phyloP scores from a whole-genome alignment of 805 yeast species.

The Spencermartinsiella europaea region DNA sequence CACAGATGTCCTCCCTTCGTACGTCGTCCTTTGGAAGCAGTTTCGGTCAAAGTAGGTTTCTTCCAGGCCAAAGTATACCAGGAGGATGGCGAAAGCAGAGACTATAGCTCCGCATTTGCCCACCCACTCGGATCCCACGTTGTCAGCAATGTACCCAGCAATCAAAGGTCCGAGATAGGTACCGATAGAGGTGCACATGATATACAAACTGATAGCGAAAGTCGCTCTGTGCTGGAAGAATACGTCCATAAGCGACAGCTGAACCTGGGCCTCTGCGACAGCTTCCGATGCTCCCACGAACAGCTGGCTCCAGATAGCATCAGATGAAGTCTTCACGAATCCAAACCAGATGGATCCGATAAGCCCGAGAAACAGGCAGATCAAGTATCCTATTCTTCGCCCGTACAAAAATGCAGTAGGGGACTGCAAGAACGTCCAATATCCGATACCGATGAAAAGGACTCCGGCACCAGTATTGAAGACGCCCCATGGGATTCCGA shows the following conservation, averaged over 20 bases:
- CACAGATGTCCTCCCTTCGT: constrained; percentile 26
- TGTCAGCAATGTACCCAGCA: constrained; percentile 62
- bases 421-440: constrained; percentile 57
- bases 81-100: constrained; percentile 52
- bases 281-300: constrained; percentile 80
- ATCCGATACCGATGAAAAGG: constrained; percentile 62
- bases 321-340: constrained; percentile 45
- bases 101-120: constrained; percentile 63
- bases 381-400: constrained; percentile 54
- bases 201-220: constrained; percentile 63
- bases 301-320: constrained; percentile 71
- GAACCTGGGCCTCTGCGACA: constrained; percentile 73
- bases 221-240: constrained; percentile 78
- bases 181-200: constrained; percentile 70
- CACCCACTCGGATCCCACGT: constrained; percentile 68
- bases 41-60: constrained; percentile 53
- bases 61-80: constrained; percentile 57
- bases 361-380: constrained; percentile 56
- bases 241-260: constrained; percentile 60
- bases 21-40: constrained; percentile 13
- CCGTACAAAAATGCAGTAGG: constrained; percentile 70
- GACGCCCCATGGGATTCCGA: constrained; percentile 57
- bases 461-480: constrained; percentile 84
- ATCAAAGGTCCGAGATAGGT: constrained; percentile 74
- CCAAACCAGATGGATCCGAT: constrained; percentile 73